Evolutionary conservation across 371 early-diverging fungal species (phyloP).

Genomic region (Basidiobolus meristosporus): DNA sequence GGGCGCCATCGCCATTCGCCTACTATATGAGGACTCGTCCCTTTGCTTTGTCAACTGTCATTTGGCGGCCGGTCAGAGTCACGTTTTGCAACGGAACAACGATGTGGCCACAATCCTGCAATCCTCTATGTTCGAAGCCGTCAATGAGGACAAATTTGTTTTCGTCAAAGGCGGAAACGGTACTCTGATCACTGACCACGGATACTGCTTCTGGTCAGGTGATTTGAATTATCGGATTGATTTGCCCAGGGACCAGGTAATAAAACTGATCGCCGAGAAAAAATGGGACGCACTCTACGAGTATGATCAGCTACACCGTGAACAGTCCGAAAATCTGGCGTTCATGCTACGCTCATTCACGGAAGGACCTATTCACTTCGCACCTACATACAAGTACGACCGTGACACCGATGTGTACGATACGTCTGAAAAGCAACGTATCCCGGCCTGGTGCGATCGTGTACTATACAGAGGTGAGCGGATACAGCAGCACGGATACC

Average conservation of each 20-base stretch:
- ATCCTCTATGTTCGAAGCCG: constrained; percentile 20
- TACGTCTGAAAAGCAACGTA: constrained; percentile 54
- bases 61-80: constrained; percentile 65
- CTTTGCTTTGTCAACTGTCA: constrained; percentile 75
- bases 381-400: constrained; percentile 79
- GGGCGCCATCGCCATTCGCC: constrained; percentile 67
- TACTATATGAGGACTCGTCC: constrained; percentile 53
- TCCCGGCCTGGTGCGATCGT: constrained; percentile 81
- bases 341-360: constrained; percentile 35
- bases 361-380: constrained; percentile 44
- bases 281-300: constrained; percentile 15
- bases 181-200: constrained; percentile 48
- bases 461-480: constrained; percentile 22
- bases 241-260: constrained; percentile 27
- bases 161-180: constrained; percentile 43
- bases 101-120: constrained; percentile 54
- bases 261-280: constrained; percentile 17
- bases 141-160: constrained; percentile 8
- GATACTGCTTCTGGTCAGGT: constrained; percentile 46
- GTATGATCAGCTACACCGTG: constrained; percentile 42
- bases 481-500: constrained; percentile 16
- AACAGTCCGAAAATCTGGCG: constrained; percentile 21
- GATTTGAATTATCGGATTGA: constrained; percentile 80
- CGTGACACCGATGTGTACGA: constrained; percentile 46
- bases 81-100: constrained; percentile 46